Conservation (phyloP, 352 stramenopile species). For the Pythium brachiatum region DNA sequence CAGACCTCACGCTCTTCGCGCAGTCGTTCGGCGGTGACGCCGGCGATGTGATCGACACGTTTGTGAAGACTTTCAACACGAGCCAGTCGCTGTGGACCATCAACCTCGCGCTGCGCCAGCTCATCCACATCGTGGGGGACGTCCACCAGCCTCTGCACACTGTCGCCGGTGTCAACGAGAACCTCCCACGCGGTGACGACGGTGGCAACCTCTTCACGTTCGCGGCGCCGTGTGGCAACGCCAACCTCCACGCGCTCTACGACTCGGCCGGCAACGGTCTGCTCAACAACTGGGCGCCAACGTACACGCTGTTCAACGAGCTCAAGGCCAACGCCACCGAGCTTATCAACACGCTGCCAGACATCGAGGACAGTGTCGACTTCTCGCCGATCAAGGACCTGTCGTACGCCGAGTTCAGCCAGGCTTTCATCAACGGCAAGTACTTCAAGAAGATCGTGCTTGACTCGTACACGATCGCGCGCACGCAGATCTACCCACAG, state of each 20-base stretch:
- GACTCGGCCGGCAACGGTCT: slow-evolving; percentile 49
- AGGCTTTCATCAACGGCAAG: slow-evolving; percentile 19
- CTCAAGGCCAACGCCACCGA: slow-evolving; percentile 41
- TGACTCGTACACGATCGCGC: slow-evolving; percentile 26
- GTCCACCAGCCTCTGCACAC: slow-evolving; percentile 64
- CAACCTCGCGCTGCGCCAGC: slow-evolving; percentile 60
- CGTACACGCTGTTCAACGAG: slow-evolving; percentile 13
- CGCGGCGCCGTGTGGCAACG: slow-evolving; percentile 37
- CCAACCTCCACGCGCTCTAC: slow-evolving; percentile 69
- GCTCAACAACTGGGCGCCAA: slow-evolving; percentile 51
- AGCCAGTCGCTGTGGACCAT: slow-evolving; percentile 60
- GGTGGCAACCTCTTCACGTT: slow-evolving; percentile 67
- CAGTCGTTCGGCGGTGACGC: slow-evolving; percentile 51
- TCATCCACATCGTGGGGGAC: slow-evolving; percentile 72
- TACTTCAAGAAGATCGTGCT: slow-evolving; percentile 26
- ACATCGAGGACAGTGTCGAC: slow-evolving; percentile 21
- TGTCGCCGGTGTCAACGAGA: slow-evolving; percentile 38
- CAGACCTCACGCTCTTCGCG: slow-evolving; percentile 45
- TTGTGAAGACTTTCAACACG: slow-evolving; percentile 47
- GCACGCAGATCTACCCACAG: slow-evolving; percentile 21
- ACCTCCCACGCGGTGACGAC: slow-evolving; percentile 45
- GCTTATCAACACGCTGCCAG: slow-evolving; percentile 26
- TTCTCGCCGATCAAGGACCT: slow-evolving; percentile 12
- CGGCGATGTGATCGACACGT: slow-evolving; percentile 42
- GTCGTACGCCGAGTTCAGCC: slow-evolving; percentile 20